Base-by-base conservation (phyloP, 345 rosid genomes). In the Populus deltoides region DNA sequence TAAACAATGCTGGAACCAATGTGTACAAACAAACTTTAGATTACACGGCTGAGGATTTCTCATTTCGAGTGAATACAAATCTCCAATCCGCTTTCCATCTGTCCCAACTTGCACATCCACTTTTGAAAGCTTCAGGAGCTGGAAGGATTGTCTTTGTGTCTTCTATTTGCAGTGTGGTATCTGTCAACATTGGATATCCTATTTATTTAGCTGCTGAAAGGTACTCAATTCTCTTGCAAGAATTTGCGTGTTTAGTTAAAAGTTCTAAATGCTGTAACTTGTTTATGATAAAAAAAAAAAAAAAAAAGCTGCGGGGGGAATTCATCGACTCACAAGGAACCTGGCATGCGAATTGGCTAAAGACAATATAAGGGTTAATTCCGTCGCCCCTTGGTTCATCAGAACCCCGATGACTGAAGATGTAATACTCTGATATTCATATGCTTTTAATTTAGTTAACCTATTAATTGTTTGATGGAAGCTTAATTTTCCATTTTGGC, bases 51-150 rank as follows among this genome's bases (percentile, higher is more conserved):
- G 70, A 67, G 70, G 45, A 67, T 33, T 67, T 67, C 45, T 4
- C 70, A 33, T 67, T 16, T 33, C 18, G 20, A 10, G 43, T 67
- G 70, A 38, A 38, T 35, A 67, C 25, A 35, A 67, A 67, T 67
- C 41, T 67, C 5, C 41, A 35, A 67, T 35, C 70, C 16, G 70
- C 70, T 35, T 67, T 31, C 70, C 70, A 67, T 67, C 5, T 67
- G 39, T 67, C 70, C 41, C 70, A 35, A 33, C 70, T 67, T 16
- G 12, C 13, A 15, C 45, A 67, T 67, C 70, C 45, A 31, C 45
- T 67, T 67, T 67, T 67, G 70, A 67, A 17, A 67, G 70, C 70
- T 38, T 31, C 45, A 16, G 70, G 25, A 67, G 70, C 41, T 8
- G 70, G 70, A 67, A 67, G 6, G 24, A 67, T 67, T 20, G 41